These are phyloP conservation scores for Sarcomyxa edulis DNA, from an alignment of 768 basidiomycete genomes.

Conservation along the genomic window DNA sequence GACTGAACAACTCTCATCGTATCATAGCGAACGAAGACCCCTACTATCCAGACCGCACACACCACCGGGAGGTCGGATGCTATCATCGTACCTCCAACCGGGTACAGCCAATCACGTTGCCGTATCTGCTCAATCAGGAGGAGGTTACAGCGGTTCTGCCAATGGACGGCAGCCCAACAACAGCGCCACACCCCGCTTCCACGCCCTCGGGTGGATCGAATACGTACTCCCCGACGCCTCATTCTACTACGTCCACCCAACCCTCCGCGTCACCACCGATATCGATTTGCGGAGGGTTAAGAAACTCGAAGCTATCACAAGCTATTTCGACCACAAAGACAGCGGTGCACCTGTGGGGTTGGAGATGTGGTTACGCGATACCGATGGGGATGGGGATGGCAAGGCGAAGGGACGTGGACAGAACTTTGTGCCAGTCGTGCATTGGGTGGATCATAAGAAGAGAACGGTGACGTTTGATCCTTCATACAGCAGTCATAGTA, in stretches of 20 bases:
- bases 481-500: conserved; percentile 24
- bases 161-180: conserved; percentile 11
- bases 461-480: conserved; percentile 45
- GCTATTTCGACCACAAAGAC: conserved; percentile 38
- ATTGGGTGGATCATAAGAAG: conserved; percentile 65
- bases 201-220: conserved; percentile 69
- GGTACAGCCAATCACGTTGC: conserved; percentile 14
- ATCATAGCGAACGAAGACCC: conserved; percentile 46
- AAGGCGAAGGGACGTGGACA: conserved; percentile 19
- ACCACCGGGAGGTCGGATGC: conserved; percentile 10
- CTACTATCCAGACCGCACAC: conserved; percentile 36
- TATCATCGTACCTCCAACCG: conserved; percentile 21
- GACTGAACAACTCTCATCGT: not conserved
- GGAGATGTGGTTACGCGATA: conserved; percentile 61
- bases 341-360: conserved; percentile 27
- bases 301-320: conserved; percentile 42
- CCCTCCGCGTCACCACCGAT: conserved; percentile 62
- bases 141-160: no score
- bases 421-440: conserved; percentile 31
- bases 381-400: no score
- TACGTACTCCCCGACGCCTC: conserved; percentile 70
- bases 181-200: conserved; percentile 28
- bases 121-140: conserved; percentile 19
- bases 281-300: conserved; percentile 53
- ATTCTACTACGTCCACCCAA: conserved; percentile 66